phyloP scores from a whole-genome alignment of 768 basidiomycete genomes.

The Termitomyces sp. region DNA sequence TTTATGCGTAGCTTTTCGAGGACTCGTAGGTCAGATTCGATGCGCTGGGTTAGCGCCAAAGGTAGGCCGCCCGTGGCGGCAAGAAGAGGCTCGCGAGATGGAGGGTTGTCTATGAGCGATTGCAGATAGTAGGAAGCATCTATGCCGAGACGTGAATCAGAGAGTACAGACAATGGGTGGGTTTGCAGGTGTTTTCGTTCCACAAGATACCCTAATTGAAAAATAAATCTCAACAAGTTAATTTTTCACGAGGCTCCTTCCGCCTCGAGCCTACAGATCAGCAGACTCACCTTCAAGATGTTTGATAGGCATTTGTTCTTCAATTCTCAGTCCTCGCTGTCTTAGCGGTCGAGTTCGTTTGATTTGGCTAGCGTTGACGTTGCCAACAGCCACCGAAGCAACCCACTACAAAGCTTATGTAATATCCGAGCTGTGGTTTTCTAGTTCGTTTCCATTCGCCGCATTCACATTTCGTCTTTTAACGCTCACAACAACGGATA shows the following conservation, averaged over 20 bases:
- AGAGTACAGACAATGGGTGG: constrained; percentile 73
- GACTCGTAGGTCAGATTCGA: constrained; percentile 87
- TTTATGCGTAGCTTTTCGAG: constrained; percentile 93
- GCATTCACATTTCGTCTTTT: neutral
- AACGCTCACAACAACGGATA: neutral
- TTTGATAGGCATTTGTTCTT: constrained; percentile 68
- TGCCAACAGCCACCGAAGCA: constrained; percentile 22
- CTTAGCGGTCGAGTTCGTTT: constrained; percentile 23
- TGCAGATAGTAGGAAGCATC: constrained; percentile 92
- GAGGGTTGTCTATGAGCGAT: constrained; percentile 67
- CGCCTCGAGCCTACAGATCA: neutral
- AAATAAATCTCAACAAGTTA: constrained; percentile 11
- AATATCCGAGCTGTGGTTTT: no score
- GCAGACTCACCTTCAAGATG: constrained; percentile 68
- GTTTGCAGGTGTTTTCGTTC: constrained; percentile 89
- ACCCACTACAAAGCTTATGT: constrained; percentile 15
- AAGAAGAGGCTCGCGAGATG: constrained; percentile 85
- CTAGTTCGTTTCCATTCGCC: no score
- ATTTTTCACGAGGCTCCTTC: neutral
- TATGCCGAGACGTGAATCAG: constrained; percentile 93
- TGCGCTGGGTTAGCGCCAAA: constrained; percentile 78
- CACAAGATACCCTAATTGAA: constrained; percentile 63
- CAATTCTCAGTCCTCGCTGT: constrained; percentile 20
- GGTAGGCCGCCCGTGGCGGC: constrained; percentile 96
- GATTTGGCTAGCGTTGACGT: constrained; percentile 31